Conservation (phyloP, 2,329 filamentous ascomycete species). For the Microcyclosporella mali region DNA sequence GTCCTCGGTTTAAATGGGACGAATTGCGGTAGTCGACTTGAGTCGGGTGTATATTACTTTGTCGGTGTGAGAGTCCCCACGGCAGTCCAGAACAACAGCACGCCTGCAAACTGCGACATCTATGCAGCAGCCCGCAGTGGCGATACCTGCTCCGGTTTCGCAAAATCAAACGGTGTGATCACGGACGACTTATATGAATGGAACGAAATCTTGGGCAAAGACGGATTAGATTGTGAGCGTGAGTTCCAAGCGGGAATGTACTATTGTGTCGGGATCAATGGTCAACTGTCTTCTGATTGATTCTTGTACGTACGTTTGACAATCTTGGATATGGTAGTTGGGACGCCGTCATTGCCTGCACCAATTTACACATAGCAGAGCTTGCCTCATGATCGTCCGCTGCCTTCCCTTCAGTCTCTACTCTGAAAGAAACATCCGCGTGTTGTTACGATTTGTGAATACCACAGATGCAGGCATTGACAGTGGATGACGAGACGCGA, state of each 20-base stretch:
- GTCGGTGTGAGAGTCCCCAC: constrained; percentile 5
- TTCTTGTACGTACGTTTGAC: too few species aligned
- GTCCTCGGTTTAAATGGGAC: constrained; percentile 20
- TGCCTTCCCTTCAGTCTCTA: too few species aligned
- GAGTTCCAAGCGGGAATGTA: constrained; percentile 13
- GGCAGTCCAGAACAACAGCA: background rate
- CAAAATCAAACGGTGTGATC: constrained; percentile 21
- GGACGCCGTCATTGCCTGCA: too few species aligned
- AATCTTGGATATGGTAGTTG: too few species aligned
- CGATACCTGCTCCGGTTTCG: constrained; percentile 25
- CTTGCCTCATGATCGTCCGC: too few species aligned
- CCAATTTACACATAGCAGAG: background rate
- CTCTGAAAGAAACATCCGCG: too few species aligned
- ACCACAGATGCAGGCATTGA: too few species aligned
- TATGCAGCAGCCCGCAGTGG: constrained; percentile 5
- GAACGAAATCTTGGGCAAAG: constrained; percentile 25
- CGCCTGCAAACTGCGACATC: background rate
- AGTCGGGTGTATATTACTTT: constrained; percentile 14
- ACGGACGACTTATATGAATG: constrained; percentile 26
- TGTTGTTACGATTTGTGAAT: too few species aligned
- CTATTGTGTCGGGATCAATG: constrained; percentile 14
- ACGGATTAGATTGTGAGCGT: constrained; percentile 14
- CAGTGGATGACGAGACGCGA: too few species aligned
- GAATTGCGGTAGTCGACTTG: constrained; percentile 14
- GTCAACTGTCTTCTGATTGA: too few species aligned